Conservation (phyloP, 306 rosid species). For the Sindora glabra region DNA sequence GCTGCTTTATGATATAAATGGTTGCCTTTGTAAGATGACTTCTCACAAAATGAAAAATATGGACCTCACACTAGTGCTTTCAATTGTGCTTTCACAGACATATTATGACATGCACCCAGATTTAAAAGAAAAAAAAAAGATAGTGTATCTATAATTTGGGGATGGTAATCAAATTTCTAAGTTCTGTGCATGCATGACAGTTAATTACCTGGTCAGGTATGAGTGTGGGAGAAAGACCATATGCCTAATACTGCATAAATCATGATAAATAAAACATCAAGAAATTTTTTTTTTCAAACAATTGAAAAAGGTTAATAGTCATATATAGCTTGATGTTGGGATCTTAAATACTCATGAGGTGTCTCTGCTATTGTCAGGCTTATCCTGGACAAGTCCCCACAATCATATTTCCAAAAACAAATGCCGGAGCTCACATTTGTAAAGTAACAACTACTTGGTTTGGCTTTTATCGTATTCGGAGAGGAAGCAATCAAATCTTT, state of each 20-base stretch:
- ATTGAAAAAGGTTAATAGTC: neutral
- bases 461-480: constrained; percentile 67
- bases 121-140: too few species aligned
- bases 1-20: neutral
- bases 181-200: too few species aligned
- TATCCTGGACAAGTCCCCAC: too few species aligned
- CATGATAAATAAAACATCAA: neutral
- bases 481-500: constrained; percentile 55
- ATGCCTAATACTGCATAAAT: neutral
- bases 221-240: neutral
- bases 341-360: neutral
- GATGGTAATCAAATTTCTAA: neutral
- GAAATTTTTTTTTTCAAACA: too few species aligned
- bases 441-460: constrained; percentile 81
- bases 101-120: too few species aligned
- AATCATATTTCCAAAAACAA: too few species aligned
- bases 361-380: constrained; percentile 42
- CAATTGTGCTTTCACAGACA: neutral
- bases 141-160: neutral
- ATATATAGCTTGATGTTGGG: too few species aligned
- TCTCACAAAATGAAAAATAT: neutral
- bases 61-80: constrained; percentile 5
- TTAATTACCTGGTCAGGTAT: neutral
- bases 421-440: constrained; percentile 65
- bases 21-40: constrained; percentile 15